These are phyloP conservation scores for Cornus suecica DNA, from an alignment of 148 eudicot species.

Conservation along the genomic window DNA sequence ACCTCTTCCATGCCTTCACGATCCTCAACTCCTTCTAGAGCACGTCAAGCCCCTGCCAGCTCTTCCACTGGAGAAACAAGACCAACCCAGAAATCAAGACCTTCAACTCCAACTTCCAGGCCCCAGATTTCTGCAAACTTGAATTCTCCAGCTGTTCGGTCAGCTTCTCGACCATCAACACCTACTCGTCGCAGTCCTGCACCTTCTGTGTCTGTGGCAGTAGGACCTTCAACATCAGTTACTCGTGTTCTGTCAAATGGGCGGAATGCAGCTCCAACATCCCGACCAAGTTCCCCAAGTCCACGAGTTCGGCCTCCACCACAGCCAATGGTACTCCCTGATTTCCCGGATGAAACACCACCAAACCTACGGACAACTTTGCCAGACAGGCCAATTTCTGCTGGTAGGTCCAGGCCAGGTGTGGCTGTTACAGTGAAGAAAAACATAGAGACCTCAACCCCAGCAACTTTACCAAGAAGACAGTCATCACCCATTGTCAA, in stretches of 20 bases:
- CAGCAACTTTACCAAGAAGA: conserved; percentile 53
- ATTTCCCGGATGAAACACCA: conserved; percentile 87
- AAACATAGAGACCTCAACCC: conserved; percentile 44
- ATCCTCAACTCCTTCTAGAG: conserved; percentile 63
- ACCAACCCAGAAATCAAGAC: conserved; percentile 68
- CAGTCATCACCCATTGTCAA: conserved; percentile 66
- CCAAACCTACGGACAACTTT: conserved; percentile 84
- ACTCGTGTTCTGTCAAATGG: conserved; percentile 50
- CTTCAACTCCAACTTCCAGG: conserved; percentile 93
- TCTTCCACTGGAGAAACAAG: conserved; percentile 58
- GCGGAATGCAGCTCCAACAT: conserved; percentile 45
- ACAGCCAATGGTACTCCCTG: conserved; percentile 67
- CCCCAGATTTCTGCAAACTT: conserved; percentile 57
- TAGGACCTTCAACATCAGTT: conserved; percentile 44
- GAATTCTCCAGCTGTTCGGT: conserved; percentile 43
- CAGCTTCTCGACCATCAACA: conserved; percentile 84
- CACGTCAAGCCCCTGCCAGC: conserved; percentile 49
- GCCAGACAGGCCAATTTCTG: conserved; percentile 87
- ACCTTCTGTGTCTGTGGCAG: conserved; percentile 46
- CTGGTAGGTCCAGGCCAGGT: conserved; percentile 91
- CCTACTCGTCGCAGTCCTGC: conserved; percentile 72
- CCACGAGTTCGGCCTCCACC: conserved; percentile 65
- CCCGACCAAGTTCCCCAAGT: conserved; percentile 88
- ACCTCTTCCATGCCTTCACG: conserved; percentile 61
- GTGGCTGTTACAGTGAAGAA: conserved; percentile 50